Evolutionary conservation across 345 rosid species (phyloP).

Genomic region (Brassica napus): Da-Ae NC_063443.1:13356501-13357000

Average conservation of each 20-base stretch:
- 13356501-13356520: background rate
- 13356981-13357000: too few relatives aligned
- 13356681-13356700: background rate
- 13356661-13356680: constrained; percentile 56
- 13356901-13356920: too few relatives aligned
- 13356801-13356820: too few relatives aligned
- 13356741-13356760: constrained; percentile 52
- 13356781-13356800: constrained; percentile 83
- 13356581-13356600: constrained; percentile 75
- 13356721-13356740: background rate
- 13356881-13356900: too few relatives aligned
- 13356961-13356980: too few relatives aligned
- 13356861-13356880: too few relatives aligned
- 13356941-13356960: too few relatives aligned
- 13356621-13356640: constrained; percentile 81
- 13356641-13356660: constrained; percentile 94
- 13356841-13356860: too few relatives aligned
- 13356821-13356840: too few relatives aligned
- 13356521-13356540: background rate
- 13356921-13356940: too few relatives aligned
- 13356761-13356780: constrained; percentile 95
- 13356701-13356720: background rate
- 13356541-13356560: background rate
- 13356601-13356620: constrained; percentile 63
- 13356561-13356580: constrained; percentile 83